phyloP scores from a whole-genome alignment of 73 alveolate genomes.

The Urostyla sp. region DNA sequence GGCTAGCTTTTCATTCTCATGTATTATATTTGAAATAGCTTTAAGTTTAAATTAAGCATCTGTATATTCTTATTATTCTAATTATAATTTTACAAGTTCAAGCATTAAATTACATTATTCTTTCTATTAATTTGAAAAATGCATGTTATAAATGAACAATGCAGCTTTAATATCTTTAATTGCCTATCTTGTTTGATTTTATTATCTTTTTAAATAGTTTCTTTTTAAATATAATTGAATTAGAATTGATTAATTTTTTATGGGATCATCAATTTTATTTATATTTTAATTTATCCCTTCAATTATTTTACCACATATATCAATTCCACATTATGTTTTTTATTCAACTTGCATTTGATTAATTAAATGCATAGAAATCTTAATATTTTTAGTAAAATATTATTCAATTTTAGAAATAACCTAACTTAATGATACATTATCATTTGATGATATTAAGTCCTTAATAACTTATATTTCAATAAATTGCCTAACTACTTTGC shows the following conservation, averaged over 20 bases:
- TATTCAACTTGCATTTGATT: conserved; percentile 11
- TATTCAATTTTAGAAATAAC: neutral
- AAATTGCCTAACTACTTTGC: too few species aligned
- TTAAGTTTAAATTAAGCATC: conserved; percentile 26
- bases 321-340: neutral
- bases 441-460: too few species aligned
- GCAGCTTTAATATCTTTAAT: conserved; percentile 33
- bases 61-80: conserved; percentile 13
- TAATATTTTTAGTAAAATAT: neutral
- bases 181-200: neutral
- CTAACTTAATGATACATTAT: too few species aligned
- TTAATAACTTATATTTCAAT: too few species aligned
- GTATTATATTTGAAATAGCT: neutral
- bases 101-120: neutral
- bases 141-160: conserved; percentile 14
- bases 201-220: neutral
- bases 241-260: neutral
- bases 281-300: neutral
- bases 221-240: neutral
- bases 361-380: neutral
- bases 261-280: neutral
- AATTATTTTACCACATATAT: neutral
- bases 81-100: neutral
- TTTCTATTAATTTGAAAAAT: neutral
- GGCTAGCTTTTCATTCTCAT: neutral